Base-by-base conservation (phyloP, 805 yeast species). In the Clavispora carvajalis region DNA sequence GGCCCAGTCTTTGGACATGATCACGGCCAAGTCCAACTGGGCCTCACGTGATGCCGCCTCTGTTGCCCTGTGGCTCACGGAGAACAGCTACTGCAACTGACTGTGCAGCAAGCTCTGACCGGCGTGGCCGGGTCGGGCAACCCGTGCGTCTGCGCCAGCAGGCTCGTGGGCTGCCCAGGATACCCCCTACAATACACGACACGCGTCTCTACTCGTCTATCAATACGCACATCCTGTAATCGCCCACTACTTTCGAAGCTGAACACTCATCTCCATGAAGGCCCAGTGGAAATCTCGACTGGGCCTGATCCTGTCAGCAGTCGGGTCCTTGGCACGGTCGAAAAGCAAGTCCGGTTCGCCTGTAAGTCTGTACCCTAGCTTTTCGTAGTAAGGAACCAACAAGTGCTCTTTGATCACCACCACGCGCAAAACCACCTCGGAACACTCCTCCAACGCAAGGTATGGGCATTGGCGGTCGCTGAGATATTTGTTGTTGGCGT, bases 1-100 rank as follows among this genome's bases (percentile, higher is more conserved):
- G 58, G 81, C 82, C 7, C 85, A 77, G 64, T 60, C 82, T n/a
- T 63, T 80, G 53, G 88, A 82, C 58, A 66, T 73, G 38, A 70
- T 80, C 43, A 67, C 73, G 38, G 48, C 83, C 36, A 80, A 78
- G 59, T 69, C 73, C 39, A 60, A 67, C 38, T 80, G 85, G 85
- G 69, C 79, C 25, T 47, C 62, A 41, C 77, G 85, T 57, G 87
- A 81, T 51, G 57, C 70, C 36, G 45, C 49, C 4, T 66, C 59
- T 11, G 72, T 81, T 39, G 47, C 60, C 30, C 56, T 64, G 25
- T 81, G 83, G 79, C 70, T 81, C 55, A 48, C 58, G 33, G 41
- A 51, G 2, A 65, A 65, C 41, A 67, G 67, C 16, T 66, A 66
- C 51, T 18, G 30, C 37, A 28, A 46, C 25, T 46, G 47, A 46